Base-by-base conservation (phyloP, 495 filamentous ascomycete genomes). In the Aspergillus bridgeri region DNA sequence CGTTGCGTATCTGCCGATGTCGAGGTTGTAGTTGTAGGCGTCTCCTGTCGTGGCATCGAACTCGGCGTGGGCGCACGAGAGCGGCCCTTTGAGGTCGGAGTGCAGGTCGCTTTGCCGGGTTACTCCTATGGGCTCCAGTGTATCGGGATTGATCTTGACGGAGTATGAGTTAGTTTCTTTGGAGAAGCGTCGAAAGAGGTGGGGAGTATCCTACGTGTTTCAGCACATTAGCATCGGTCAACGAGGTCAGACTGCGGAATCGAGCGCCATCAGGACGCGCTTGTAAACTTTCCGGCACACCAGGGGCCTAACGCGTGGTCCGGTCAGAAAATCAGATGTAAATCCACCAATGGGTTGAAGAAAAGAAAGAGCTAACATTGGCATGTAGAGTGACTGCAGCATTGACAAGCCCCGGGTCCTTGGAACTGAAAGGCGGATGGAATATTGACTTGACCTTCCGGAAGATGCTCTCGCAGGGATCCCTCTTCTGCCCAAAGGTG, bases 11-110 rank as follows among this genome's bases (percentile, higher is more conserved):
- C 11, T 21, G 9, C 60, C 60, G 6, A 62, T 22, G 46, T 54
- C 55, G 1, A 62, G 60, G 38, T 62, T 62, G 54, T 51, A 62
- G 55, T 62, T 62, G 24, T 51, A 62, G 9, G 51, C 2, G 38
- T 62, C 60, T 1, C 60, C 60, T 18, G 60, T 54, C 2, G 21
- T 48, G 38, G 54, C 27, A 44, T 62, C 60, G 23, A 50, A 47
- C 43, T 50, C 23, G 17, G 55, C 54, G 42, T 62, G 60, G 7
- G 60, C 60, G 21, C 54, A 58, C 8, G 60, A 58, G 8, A 62
- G 42, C 13, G 60, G 60, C 2, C 60, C 59, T 49, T 58, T 58
- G 5, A 62, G 38, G 25, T 47, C 47, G 18, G 60, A 51, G 48
- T 62, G 60, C 38, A 62, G 51, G 2, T 11, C 17, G 7, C 8